Evolutionary conservation across 345 rosid species (phyloP).

Genomic region (Sapria himalayana): DNA sequence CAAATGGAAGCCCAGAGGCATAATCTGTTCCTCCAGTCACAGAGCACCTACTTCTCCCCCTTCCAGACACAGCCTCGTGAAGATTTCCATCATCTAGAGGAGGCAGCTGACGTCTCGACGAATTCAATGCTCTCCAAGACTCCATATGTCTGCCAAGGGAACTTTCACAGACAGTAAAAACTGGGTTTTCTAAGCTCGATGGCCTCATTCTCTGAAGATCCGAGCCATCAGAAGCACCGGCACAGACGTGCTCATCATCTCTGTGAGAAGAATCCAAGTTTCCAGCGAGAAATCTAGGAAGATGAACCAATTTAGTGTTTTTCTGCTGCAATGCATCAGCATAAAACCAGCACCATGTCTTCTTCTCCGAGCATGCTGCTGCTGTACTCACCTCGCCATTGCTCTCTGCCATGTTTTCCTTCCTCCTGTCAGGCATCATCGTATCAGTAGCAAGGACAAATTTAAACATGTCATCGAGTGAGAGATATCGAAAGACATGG

Average conservation of each 20-base stretch:
- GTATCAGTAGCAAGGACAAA: constrained; percentile 18
- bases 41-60: constrained; percentile 13
- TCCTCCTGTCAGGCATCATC: constrained; percentile 13
- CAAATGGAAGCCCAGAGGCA: constrained; percentile 55
- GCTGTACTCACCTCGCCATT: constrained; percentile 16
- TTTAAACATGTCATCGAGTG: constrained; percentile 21
- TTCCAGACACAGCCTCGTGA: constrained; percentile 42
- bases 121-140: constrained; percentile 34
- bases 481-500: constrained; percentile 35
- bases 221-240: constrained; percentile 12
- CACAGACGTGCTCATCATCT: constrained; percentile 8
- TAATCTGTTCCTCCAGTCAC: constrained; percentile 41
- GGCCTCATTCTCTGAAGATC: constrained; percentile 14
- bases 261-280: constrained; percentile 10
- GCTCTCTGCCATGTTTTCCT: constrained; percentile 10
- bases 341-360: constrained; percentile 38
- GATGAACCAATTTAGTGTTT: too few relatives aligned
- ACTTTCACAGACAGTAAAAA: constrained; percentile 32
- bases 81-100: constrained; percentile 54
- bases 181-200: constrained; percentile 72
- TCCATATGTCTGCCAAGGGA: constrained; percentile 27
- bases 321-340: constrained; percentile 22
- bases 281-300: too few relatives aligned
- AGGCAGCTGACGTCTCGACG: constrained; percentile 41
- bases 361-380: constrained; percentile 24